Conservation (phyloP, 139 green algal species). For the Tetradesmus obliquus region DNA sequence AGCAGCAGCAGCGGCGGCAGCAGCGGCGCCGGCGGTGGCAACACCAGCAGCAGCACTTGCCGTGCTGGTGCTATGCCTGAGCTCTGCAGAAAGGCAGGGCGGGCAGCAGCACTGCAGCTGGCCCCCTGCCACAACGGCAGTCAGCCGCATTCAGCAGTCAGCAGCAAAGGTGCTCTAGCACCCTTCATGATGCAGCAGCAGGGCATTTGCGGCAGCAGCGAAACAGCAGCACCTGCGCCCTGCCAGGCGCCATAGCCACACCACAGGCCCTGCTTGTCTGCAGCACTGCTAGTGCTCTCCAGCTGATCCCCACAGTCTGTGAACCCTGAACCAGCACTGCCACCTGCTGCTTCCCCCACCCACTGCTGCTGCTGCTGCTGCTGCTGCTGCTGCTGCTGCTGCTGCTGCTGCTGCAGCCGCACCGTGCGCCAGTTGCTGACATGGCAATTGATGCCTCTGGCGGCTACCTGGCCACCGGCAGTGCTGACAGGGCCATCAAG, state of each 20-base stretch:
- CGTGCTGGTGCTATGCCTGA: not conserved
- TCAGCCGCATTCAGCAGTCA: too few species aligned
- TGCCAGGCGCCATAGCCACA: not conserved
- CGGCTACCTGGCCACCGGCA: slow-evolving; percentile 82
- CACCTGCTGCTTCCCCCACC: not conserved
- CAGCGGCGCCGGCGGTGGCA: not conserved
- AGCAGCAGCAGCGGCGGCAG: slow-evolving; percentile 5
- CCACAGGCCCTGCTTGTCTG: too few species aligned
- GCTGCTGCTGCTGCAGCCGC: slow-evolving; percentile 56
- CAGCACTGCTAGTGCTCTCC: too few species aligned
- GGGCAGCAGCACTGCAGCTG: not conserved
- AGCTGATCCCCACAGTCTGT: not conserved
- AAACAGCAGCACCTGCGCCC: not conserved
- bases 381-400: not conserved
- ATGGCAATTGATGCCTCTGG: slow-evolving; percentile 85
- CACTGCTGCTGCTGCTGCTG: not conserved
- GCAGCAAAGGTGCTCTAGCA: too few species aligned
- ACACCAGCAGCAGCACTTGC: not conserved
- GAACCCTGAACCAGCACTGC: not conserved
- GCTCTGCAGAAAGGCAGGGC: not conserved
- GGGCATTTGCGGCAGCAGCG: not conserved
- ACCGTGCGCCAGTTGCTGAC: slow-evolving; percentile 83
- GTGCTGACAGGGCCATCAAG: slow-evolving; percentile 79
- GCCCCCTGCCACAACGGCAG: too few species aligned
- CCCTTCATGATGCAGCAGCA: too few species aligned